Evolutionary conservation across 2,329 filamentous ascomycete genomes (phyloP).

Genomic region (Monilinia fructicola): DNA sequence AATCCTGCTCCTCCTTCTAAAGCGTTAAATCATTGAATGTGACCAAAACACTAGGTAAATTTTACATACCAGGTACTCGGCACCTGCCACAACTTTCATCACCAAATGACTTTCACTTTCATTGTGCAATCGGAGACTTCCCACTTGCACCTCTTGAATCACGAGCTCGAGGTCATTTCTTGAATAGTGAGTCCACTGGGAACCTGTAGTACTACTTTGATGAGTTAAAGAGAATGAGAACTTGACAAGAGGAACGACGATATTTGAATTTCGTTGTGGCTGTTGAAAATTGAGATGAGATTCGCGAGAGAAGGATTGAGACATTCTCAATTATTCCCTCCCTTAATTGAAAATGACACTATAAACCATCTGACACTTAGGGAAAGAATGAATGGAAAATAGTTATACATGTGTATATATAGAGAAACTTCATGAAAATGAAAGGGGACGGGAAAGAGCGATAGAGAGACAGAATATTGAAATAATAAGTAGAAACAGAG

Average conservation of each 20-base stretch:
- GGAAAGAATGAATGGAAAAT: background rate
- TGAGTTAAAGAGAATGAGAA: slow-evolving; percentile 38
- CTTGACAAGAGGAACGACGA: slow-evolving; percentile 36
- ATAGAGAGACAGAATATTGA: background rate
- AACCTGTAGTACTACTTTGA: slow-evolving; percentile 26
- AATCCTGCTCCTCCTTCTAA: slow-evolving; percentile 38
- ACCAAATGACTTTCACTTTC: slow-evolving; percentile 30
- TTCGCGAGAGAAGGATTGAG: slow-evolving; percentile 28
- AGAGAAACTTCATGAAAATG: background rate
- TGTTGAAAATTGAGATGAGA: slow-evolving; percentile 18
- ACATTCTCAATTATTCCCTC: slow-evolving; percentile 31
- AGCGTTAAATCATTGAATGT: slow-evolving; percentile 12
- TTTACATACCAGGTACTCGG: slow-evolving; percentile 45
- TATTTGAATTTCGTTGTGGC: slow-evolving; percentile 27
- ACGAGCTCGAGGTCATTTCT: slow-evolving; percentile 36
- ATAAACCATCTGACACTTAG: background rate
- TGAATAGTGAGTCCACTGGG: slow-evolving; percentile 37
- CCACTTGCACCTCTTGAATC: slow-evolving; percentile 31
- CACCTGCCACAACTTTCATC: slow-evolving; percentile 45
- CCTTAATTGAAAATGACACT: slow-evolving; percentile 1
- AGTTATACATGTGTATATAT: too few relatives aligned
- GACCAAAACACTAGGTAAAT: background rate
- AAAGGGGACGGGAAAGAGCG: background rate
- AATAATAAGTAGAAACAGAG: background rate
- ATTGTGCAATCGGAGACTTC: slow-evolving; percentile 31